phyloP scores from a whole-genome alignment of 345 rosid genomes.

The Reutealis trisperma region DNA sequence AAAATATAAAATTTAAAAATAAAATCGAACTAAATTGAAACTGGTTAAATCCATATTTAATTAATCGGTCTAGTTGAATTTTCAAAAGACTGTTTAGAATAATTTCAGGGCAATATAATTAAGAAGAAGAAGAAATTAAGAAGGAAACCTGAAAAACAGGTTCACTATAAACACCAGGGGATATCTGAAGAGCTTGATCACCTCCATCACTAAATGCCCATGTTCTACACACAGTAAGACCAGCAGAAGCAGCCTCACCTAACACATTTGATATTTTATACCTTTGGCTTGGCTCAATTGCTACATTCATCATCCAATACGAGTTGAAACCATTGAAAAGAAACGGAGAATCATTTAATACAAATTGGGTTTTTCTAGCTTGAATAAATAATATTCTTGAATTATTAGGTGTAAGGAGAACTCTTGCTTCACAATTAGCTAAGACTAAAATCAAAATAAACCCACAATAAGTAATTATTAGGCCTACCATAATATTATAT shows the following conservation, averaged over 20 bases:
- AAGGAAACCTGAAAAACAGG: slow-evolving; percentile 40
- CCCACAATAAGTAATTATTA: too few relatives aligned
- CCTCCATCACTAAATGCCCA: slow-evolving; percentile 58
- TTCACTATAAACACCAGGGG: slow-evolving; percentile 45
- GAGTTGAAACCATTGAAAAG: slow-evolving; percentile 56
- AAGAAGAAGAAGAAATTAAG: background rate
- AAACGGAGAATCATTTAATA: slow-evolving; percentile 37
- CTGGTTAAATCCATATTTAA: too few relatives aligned
- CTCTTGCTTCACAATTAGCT: slow-evolving; percentile 3
- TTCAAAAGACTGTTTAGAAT: too few relatives aligned
- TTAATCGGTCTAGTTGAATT: too few relatives aligned
- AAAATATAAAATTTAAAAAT: too few relatives aligned
- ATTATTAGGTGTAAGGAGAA: slow-evolving; percentile 1
- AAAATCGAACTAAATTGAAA: too few relatives aligned
- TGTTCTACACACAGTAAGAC: slow-evolving; percentile 46
- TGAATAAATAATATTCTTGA: slow-evolving; percentile 23
- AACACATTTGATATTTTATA: slow-evolving; percentile 34
- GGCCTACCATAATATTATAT: too few relatives aligned
- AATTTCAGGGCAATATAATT: too few relatives aligned
- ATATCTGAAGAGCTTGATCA: slow-evolving; percentile 36
- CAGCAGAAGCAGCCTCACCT: slow-evolving; percentile 33
- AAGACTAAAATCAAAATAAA: slow-evolving; percentile 9
- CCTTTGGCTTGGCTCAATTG: slow-evolving; percentile 27
- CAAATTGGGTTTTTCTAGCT: slow-evolving; percentile 35
- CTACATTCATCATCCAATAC: slow-evolving; percentile 52